Percentiles rank a stretch among this genome's conserved stretches.
Evolutionary conservation across 345 rosid genomes (phyloP).

Genomic region (Ceriops tagal): DNA sequence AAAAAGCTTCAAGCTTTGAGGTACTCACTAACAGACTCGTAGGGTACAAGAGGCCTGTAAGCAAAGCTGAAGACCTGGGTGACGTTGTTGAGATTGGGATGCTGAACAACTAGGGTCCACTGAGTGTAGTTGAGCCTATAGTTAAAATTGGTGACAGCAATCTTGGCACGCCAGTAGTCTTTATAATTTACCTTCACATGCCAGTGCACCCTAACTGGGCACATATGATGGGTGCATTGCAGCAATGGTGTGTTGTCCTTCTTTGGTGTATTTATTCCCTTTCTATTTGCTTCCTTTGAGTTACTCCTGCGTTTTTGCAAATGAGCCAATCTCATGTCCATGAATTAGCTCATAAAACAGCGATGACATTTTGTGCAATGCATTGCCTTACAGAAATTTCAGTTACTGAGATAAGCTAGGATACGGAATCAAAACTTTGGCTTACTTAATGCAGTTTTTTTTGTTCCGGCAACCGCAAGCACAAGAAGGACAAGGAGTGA

Average conservation of each 20-base stretch:
- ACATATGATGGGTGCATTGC: conserved; percentile 67
- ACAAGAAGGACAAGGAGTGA: conserved; percentile 28
- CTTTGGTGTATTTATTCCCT: conserved; percentile 48
- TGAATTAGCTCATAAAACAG: not conserved
- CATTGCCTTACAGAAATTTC: no score
- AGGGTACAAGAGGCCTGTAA: conserved; percentile 53
- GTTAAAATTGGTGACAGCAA: conserved; percentile 58
- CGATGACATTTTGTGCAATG: no score
- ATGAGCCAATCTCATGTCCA: not conserved
- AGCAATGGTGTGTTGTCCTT: conserved; percentile 54
- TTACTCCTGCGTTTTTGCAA: conserved; percentile 37
- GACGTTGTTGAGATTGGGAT: conserved; percentile 56
- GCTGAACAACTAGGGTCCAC: conserved; percentile 66
- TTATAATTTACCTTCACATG: conserved; percentile 56
- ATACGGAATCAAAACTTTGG: not conserved
- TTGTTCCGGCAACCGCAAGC: conserved; percentile 37
- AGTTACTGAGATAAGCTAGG: no score
- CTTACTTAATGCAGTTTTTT: conserved; percentile 59
- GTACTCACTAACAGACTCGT: conserved; percentile 48
- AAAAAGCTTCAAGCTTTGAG: conserved; percentile 1
- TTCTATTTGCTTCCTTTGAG: conserved; percentile 42
- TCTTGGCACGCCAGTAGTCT: conserved; percentile 62
- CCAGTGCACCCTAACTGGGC: conserved; percentile 62
- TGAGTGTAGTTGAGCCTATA: conserved; percentile 53
- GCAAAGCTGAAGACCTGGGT: conserved; percentile 63